A percentile compares a stretch with the other conserved stretches of the same genome.
Conservation (phyloP, 768 basidiomycete species). For the Collybiopsis confluens region DNA sequence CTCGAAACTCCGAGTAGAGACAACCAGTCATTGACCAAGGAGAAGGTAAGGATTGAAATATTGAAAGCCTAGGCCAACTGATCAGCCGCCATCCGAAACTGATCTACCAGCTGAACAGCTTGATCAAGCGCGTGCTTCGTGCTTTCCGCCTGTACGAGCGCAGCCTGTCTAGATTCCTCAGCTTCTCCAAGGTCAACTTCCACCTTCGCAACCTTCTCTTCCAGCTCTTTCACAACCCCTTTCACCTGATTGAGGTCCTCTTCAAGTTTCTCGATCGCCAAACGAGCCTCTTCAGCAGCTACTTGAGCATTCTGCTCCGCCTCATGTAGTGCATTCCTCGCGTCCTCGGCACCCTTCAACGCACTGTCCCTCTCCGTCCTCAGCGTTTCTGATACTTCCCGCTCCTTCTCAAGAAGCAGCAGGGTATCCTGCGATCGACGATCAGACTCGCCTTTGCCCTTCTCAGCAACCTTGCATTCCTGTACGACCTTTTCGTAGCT, state of each 20-base stretch:
- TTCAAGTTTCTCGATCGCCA: neutral
- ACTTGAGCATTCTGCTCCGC: neutral
- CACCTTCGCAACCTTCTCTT: neutral
- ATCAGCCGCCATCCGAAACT: neutral
- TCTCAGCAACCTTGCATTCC: conserved; percentile 2
- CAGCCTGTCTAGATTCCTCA: neutral
- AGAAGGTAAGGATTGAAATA: too few species aligned
- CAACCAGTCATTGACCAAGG: too few species aligned
- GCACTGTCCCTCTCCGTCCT: neutral
- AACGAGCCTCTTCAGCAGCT: neutral
- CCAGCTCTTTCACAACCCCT: neutral
- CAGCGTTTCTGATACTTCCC: neutral
- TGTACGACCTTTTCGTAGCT: conserved; percentile 3
- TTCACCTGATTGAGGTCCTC: neutral
- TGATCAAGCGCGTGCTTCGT: neutral
- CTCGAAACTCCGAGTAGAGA: too few species aligned
- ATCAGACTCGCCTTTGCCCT: conserved; percentile 5
- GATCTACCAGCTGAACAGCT: neutral
- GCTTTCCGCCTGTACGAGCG: neutral
- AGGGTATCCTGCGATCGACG: neutral
- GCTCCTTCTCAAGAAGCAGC: neutral
- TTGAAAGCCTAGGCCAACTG: conserved; percentile 2
- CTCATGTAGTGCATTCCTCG: neutral
- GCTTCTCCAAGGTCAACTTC: neutral
- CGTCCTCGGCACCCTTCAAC: neutral